These are phyloP conservation scores for Aspergillus felis DNA, from an alignment of 2,329 filamentous ascomycete species.

Conservation along the genomic window DNA sequence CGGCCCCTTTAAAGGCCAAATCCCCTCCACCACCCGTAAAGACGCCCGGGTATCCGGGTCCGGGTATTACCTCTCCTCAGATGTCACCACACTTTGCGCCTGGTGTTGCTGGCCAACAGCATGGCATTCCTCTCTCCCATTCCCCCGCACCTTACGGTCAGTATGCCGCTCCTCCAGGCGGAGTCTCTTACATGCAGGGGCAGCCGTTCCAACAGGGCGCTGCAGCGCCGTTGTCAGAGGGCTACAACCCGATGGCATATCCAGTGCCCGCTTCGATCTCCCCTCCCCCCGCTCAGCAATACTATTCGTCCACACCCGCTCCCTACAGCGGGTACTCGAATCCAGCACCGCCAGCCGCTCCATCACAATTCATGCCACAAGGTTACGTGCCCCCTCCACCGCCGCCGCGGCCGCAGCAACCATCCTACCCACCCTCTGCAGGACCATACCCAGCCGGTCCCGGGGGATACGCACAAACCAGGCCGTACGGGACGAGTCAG, in stretches of 20 bases:
- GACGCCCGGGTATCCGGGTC: constrained; percentile 27
- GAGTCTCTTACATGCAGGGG: constrained; percentile 25
- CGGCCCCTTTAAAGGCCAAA: constrained; percentile 43
- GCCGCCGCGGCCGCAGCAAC: constrained; percentile 59
- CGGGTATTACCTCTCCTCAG: constrained; percentile 38
- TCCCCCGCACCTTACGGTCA: constrained; percentile 36
- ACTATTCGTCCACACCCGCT: constrained; percentile 32
- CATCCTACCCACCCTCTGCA: constrained; percentile 39
- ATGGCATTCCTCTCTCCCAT: constrained; percentile 29
- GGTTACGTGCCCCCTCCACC: constrained; percentile 66
- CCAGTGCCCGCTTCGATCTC: constrained; percentile 41
- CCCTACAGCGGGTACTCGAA: constrained; percentile 33
- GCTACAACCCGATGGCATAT: constrained; percentile 51
- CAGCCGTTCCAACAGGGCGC: constrained; percentile 42
- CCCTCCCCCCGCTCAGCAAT: constrained; percentile 41
- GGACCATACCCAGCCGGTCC: constrained; percentile 54
- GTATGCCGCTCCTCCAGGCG: constrained; percentile 25
- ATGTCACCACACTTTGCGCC: constrained; percentile 36
- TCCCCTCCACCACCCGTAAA: constrained; percentile 34
- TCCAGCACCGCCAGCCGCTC: constrained; percentile 35
- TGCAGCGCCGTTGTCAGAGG: constrained; percentile 39
- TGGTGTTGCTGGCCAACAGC: constrained; percentile 20
- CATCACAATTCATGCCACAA: constrained; percentile 50
- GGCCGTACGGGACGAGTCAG: constrained; percentile 37
- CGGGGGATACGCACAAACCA: constrained; percentile 52